Conservation (phyloP, 352 stramenopile species). For the Phytophthora pseudosyringae region DNA sequence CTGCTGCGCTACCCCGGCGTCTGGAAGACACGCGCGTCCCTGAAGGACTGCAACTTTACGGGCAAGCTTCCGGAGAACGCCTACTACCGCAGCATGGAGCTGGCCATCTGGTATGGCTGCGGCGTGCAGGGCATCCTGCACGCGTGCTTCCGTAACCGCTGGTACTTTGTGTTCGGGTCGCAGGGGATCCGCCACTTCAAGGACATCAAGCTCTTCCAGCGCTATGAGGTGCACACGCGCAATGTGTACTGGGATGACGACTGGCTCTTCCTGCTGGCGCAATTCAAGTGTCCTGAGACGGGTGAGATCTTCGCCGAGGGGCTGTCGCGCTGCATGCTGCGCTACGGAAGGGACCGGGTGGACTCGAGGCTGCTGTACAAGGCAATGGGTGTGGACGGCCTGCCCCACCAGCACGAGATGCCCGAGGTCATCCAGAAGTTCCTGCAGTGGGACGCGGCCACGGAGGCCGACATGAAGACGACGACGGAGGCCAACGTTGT, state of each 20-base stretch:
- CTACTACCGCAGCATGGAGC: constrained; percentile 79
- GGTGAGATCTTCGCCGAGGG: constrained; percentile 69
- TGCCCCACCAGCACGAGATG: constrained; percentile 51
- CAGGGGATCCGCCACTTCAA: constrained; percentile 71
- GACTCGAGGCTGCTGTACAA: constrained; percentile 60
- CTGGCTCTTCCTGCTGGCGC: constrained; percentile 72
- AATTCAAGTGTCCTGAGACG: constrained; percentile 75
- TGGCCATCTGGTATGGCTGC: constrained; percentile 75
- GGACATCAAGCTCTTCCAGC: constrained; percentile 57
- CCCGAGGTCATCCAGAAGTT: constrained; percentile 58
- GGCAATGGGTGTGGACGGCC: constrained; percentile 56
- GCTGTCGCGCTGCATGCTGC: constrained; percentile 65
- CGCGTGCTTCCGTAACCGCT: constrained; percentile 57
- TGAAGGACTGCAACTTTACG: constrained; percentile 65
- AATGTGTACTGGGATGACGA: constrained; percentile 78
- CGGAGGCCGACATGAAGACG: constrained; percentile 65
- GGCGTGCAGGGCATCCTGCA: constrained; percentile 66
- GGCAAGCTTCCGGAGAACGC: constrained; percentile 64
- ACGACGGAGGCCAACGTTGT: constrained; percentile 44
- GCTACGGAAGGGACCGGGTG: constrained; percentile 55
- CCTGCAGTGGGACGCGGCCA: constrained; percentile 60
- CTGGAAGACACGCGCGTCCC: constrained; percentile 56
- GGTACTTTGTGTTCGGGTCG: constrained; percentile 78
- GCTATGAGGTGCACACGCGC: constrained; percentile 70
- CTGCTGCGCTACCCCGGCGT: constrained; percentile 65